phyloP scores from a whole-genome alignment of 257 asterid species.

The Primulina eburnea region DNA sequence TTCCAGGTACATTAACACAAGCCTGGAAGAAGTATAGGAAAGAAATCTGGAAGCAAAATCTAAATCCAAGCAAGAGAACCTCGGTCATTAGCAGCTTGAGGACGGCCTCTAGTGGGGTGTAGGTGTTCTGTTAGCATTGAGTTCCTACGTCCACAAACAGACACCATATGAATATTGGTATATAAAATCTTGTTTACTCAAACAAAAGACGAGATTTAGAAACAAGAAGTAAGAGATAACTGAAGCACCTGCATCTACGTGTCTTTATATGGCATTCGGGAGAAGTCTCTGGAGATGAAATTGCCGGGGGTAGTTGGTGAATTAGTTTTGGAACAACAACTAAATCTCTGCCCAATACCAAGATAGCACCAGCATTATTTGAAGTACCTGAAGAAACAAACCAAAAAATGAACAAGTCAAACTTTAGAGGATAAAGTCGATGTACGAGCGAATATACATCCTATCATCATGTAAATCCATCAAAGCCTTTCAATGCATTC shows the following conservation, averaged over 20 bases:
- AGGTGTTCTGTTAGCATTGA: conserved; percentile 94
- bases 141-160: conserved; percentile 53
- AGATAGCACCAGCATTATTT: conserved; percentile 96
- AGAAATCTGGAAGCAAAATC: conserved; percentile 38
- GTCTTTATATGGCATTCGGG: conserved; percentile 76
- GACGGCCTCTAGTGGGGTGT: conserved; percentile 99
- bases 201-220: background rate
- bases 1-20: conserved; percentile 52
- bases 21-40: conserved; percentile 38
- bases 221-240: conserved; percentile 14
- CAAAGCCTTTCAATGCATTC: conserved; percentile 85
- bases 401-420: background rate
- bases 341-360: conserved; percentile 96
- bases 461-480: conserved; percentile 41
- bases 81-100: conserved; percentile 80
- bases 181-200: background rate
- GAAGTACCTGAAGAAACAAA: conserved; percentile 65
- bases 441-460: too few relatives aligned
- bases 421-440: conserved; percentile 1
- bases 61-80: conserved; percentile 98
- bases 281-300: conserved; percentile 86
- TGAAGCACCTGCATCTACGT: conserved; percentile 92
- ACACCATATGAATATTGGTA: conserved; percentile 14
- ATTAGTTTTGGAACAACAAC: conserved; percentile 97
- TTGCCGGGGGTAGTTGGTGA: conserved; percentile 89